Evolutionary conservation across 2,329 filamentous ascomycete genomes (phyloP).

Genomic region (Amesomyces nigricolor): DNA sequence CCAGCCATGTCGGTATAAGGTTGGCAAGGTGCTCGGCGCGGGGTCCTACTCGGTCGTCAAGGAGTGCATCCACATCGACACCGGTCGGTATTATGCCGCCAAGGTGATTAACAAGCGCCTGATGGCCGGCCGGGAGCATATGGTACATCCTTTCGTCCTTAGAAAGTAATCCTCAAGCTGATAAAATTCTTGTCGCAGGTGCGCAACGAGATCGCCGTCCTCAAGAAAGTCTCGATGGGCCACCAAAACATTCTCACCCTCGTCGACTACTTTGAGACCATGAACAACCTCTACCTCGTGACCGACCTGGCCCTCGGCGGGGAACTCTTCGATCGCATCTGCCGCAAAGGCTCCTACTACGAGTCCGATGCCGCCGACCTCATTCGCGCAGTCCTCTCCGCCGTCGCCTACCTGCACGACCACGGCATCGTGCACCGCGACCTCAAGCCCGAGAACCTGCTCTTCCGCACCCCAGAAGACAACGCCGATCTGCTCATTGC

Average conservation of each 20-base stretch:
- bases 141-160: conserved; percentile 54
- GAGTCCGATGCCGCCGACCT: conserved; percentile 94
- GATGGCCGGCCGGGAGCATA: conserved; percentile 96
- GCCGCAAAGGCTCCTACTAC: conserved; percentile 96
- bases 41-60: conserved; percentile 98
- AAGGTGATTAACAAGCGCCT: conserved; percentile 99
- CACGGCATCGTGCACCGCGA: conserved; percentile 98
- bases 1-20: conserved; percentile 96
- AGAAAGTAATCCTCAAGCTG: neutral
- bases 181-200: conserved; percentile 49
- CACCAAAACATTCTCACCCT: conserved; percentile 97
- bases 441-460: conserved; percentile 92
- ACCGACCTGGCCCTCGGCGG: conserved; percentile 94
- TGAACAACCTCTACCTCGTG: conserved; percentile 98
- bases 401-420: conserved; percentile 97
- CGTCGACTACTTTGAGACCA: conserved; percentile 98
- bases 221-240: conserved; percentile 98
- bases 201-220: conserved; percentile 93
- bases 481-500: conserved; percentile 96
- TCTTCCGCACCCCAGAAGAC: conserved; percentile 95
- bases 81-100: conserved; percentile 93
- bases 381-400: conserved; percentile 88
- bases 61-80: conserved; percentile 98
- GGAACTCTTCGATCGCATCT: conserved; percentile 97
- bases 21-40: conserved; percentile 92